A percentile compares a stretch with the other conserved stretches of the same genome.
phyloP scores from a whole-genome alignment of 164 flowering plant genomes.

The Piper betle region DNA sequence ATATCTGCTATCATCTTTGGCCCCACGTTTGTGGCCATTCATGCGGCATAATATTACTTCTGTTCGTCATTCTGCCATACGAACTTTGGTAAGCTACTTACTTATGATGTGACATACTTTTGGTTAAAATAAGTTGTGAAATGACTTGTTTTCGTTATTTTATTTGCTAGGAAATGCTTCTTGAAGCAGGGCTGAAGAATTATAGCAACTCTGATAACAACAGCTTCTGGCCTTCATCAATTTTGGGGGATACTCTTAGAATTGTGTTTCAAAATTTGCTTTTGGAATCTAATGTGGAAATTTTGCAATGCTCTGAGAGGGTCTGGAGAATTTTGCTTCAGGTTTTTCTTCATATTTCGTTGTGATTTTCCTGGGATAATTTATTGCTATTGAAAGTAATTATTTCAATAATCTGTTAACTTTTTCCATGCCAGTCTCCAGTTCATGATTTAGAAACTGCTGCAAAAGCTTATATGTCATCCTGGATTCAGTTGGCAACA shows the following conservation, averaged over 20 bases:
- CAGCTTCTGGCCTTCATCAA: slow-evolving; percentile 83
- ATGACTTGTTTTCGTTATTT: background rate
- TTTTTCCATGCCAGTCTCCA: slow-evolving; percentile 39
- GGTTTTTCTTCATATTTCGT: slow-evolving; percentile 63
- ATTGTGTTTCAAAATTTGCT: slow-evolving; percentile 92
- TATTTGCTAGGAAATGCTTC: slow-evolving; percentile 61
- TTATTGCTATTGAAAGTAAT: background rate
- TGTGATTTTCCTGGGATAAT: background rate
- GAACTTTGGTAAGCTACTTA: slow-evolving; percentile 60
- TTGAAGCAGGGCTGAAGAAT: slow-evolving; percentile 68
- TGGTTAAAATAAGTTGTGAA: background rate
- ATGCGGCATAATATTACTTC: slow-evolving; percentile 94
- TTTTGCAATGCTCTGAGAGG: slow-evolving; percentile 73
- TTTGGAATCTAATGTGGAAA: slow-evolving; percentile 74
- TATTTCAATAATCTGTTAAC: background rate
- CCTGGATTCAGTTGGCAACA: slow-evolving; percentile 78
- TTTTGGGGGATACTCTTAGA: slow-evolving; percentile 86
- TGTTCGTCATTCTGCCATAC: slow-evolving; percentile 85
- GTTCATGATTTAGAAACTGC: slow-evolving; percentile 59
- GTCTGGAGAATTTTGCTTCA: slow-evolving; percentile 90
- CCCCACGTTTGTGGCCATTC: slow-evolving; percentile 97
- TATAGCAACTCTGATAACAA: slow-evolving; percentile 24
- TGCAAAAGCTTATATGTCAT: slow-evolving; percentile 48
- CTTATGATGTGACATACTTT: background rate
- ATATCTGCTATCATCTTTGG: slow-evolving; percentile 56